Evolutionary conservation across 2,329 filamentous ascomycete genomes (phyloP).

Genomic region (Xylariaceae sp.): DNA sequence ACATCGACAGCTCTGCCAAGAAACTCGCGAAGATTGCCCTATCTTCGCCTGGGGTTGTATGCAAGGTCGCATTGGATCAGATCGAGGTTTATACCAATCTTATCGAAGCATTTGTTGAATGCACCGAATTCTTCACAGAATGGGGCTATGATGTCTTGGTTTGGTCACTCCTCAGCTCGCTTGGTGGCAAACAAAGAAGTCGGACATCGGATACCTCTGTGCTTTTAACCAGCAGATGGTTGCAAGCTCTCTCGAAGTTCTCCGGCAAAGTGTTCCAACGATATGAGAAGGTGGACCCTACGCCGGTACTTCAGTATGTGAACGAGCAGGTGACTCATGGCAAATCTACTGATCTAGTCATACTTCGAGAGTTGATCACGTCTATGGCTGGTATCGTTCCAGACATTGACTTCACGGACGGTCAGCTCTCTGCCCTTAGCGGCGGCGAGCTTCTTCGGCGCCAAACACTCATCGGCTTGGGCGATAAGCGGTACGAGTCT

Average conservation of each 20-base stretch:
- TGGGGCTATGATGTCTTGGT: constrained; percentile 89
- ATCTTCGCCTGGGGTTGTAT: constrained; percentile 85
- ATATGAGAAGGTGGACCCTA: constrained; percentile 76
- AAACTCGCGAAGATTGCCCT: constrained; percentile 88
- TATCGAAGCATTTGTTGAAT: constrained; percentile 91
- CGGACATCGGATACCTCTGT: constrained; percentile 58
- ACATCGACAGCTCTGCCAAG: constrained; percentile 79
- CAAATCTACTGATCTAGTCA: constrained; percentile 85
- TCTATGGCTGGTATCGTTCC: constrained; percentile 93
- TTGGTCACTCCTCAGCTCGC: constrained; percentile 80
- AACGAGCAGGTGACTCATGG: constrained; percentile 74
- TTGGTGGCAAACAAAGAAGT: constrained; percentile 57
- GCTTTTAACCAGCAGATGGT: constrained; percentile 80
- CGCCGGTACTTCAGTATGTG: constrained; percentile 84
- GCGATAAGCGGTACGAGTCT: constrained; percentile 76
- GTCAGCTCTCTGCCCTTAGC: constrained; percentile 81
- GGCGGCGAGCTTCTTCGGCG: constrained; percentile 75
- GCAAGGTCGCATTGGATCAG: constrained; percentile 80
- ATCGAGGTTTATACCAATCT: constrained; percentile 93
- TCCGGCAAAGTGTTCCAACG: constrained; percentile 84
- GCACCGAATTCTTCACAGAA: constrained; percentile 87
- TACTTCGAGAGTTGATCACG: constrained; percentile 82
- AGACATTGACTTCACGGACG: constrained; percentile 80
- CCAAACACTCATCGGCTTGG: constrained; percentile 72
- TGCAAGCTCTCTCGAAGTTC: constrained; percentile 85